Base-by-base conservation (phyloP, 306 rosid genomes). In the Cucurbita argyrosperma region DNA sequence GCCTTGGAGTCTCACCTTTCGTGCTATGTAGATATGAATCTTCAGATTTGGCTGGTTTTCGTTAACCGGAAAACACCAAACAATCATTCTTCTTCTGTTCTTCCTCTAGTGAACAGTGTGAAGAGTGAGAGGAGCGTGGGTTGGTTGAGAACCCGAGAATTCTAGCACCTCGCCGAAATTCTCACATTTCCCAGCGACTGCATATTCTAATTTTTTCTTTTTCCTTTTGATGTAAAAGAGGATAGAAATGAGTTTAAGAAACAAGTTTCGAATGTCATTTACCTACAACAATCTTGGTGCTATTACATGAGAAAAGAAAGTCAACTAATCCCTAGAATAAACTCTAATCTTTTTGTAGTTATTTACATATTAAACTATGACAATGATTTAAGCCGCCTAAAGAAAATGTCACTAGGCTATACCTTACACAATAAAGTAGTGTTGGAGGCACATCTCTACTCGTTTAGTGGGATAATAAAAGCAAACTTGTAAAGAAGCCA, bases 241-340 rank as follows among this genome's bases (percentile, higher is more conserved):
- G 53, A 40, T 82, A 18, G 86, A 76, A 8, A 79, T 84, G 79
- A 87, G 83, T 76, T 38, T 87, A 79, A 6, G 83, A 19, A 87
- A 87, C 10, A 84, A 84, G 74, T 79, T 87, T 0, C 83, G 85
- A 62, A 85, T 83, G 2, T 5, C 82, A 8, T 56, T 59, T 3
- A 70, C 83, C 45, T 84, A 81, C 54, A 13, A 5, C 10, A 61
- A 7, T 0, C 70, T 56, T 86, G 88, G 90, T 69, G 63, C 58
- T 49, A 77, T 46, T 87, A 84, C 42, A 49, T 82, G 10, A 67
- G 74, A 30, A 19, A 50, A 79, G 88, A 83, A 77, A 85, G 76
- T 2, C 74, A 46, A 5, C 39, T n/a, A 14, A 79, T 87, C 50
- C 83, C 83, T 56, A 13, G 35, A 12, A 45, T 35, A 18, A 83